These are phyloP conservation scores for Pyricularia pennisetigena DNA, from an alignment of 2,329 filamentous ascomycete species.

Conservation along the genomic window DNA sequence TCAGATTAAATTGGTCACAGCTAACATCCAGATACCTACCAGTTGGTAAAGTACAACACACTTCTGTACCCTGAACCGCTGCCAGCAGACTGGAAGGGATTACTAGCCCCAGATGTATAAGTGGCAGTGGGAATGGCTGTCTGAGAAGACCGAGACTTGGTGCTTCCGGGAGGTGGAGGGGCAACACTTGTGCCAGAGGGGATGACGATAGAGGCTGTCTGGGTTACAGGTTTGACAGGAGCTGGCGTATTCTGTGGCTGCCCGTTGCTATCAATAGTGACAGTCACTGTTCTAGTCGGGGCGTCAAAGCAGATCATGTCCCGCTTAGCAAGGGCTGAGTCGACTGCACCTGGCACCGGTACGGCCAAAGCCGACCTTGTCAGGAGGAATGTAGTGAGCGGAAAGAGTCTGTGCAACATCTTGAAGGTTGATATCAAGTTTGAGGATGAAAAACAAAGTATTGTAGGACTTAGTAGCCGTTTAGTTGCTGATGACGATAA, in stretches of 20 bases:
- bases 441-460: not conserved
- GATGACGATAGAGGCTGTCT: not conserved
- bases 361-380: not conserved
- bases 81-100: slow-evolving; percentile 1
- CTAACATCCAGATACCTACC: slow-evolving; percentile 23
- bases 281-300: not conserved
- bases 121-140: not conserved
- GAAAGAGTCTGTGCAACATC: slow-evolving; percentile 1
- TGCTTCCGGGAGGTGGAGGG: not conserved
- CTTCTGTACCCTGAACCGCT: slow-evolving; percentile 2
- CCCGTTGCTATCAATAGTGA: not conserved
- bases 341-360: not conserved
- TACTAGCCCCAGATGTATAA: not conserved
- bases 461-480: not conserved
- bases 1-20: not conserved
- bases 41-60: slow-evolving; percentile 42
- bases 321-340: slow-evolving; percentile 17
- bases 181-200: not conserved
- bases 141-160: not conserved
- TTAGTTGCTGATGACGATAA: not conserved
- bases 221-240: not conserved
- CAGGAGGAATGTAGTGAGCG: not conserved
- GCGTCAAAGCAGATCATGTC: slow-evolving; percentile 20
- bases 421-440: not conserved
- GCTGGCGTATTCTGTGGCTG: not conserved